Percentiles rank a stretch among this genome's conserved stretches.
Evolutionary conservation across 2,329 filamentous ascomycete species (phyloP).

Genomic region (Colletotrichum liriopes): DNA sequence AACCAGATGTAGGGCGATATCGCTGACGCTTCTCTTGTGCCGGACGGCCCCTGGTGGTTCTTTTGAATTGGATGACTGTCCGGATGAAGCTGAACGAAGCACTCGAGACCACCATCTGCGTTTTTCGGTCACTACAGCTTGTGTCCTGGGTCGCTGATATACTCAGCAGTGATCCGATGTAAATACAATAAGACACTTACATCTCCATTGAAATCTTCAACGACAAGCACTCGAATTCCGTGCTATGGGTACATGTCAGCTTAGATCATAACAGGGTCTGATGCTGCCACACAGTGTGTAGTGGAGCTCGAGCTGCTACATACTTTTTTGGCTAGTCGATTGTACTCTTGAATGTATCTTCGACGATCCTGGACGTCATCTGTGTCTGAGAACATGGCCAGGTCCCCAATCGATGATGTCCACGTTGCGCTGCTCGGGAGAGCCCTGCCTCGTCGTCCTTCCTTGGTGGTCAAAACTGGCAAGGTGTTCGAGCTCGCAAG

Average conservation of each 20-base stretch:
- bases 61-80: slow-evolving; percentile 16
- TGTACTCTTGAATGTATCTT: slow-evolving; percentile 71
- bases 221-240: slow-evolving; percentile 62
- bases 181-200: slow-evolving; percentile 10
- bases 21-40: slow-evolving; percentile 70
- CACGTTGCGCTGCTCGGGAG: slow-evolving; percentile 68
- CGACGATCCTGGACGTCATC: slow-evolving; percentile 66
- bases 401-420: slow-evolving; percentile 70
- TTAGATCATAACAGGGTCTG: neutral
- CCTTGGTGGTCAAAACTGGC: slow-evolving; percentile 41
- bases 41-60: slow-evolving; percentile 46
- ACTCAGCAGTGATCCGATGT: neutral
- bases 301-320: neutral
- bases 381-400: slow-evolving; percentile 62
- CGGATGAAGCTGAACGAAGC: slow-evolving; percentile 48
- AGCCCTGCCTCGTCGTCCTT: slow-evolving; percentile 43
- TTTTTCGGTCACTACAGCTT: slow-evolving; percentile 47
- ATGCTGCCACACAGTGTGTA: neutral
- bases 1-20: slow-evolving; percentile 65
- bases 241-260: slow-evolving; percentile 58
- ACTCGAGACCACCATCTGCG: slow-evolving; percentile 58
- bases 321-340: slow-evolving; percentile 72
- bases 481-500: slow-evolving; percentile 41
- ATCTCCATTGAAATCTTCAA: slow-evolving; percentile 52
- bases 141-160: slow-evolving; percentile 19